These are phyloP conservation scores for Mortierella sp. DNA, from an alignment of 371 early-diverging fungal genomes.

Conservation along the genomic window DNA sequence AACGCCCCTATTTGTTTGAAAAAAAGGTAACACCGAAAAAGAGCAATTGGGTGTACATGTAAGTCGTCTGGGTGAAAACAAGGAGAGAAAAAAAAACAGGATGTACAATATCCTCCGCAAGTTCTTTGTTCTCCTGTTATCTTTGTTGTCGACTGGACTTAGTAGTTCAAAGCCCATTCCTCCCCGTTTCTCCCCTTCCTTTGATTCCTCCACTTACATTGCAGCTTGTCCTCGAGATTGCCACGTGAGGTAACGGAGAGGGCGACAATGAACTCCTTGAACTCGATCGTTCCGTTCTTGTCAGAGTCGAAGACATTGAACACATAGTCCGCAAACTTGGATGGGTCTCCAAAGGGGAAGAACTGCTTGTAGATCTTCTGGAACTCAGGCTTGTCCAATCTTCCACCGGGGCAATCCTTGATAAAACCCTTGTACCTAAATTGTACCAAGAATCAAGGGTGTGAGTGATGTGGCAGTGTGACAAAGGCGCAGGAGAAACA, in stretches of 20 bases:
- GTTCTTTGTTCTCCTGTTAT: too few relatives aligned
- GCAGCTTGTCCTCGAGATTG: conserved; percentile 87
- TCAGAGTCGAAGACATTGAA: conserved; percentile 93
- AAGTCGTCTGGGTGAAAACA: too few relatives aligned
- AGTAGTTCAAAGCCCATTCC: too few relatives aligned
- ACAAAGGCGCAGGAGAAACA: neutral
- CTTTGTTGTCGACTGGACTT: too few relatives aligned
- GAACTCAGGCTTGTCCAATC: conserved; percentile 87
- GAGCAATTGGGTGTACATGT: neutral
- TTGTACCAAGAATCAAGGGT: too few relatives aligned
- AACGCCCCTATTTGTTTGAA: conserved; percentile 61
- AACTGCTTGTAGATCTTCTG: conserved; percentile 96
- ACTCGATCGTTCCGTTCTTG: conserved; percentile 91
- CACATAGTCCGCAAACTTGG: conserved; percentile 92
- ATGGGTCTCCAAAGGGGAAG: conserved; percentile 97
- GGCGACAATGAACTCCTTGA: conserved; percentile 94
- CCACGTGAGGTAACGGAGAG: conserved; percentile 91
- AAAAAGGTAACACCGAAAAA: too few relatives aligned
- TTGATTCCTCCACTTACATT: conserved; percentile 66
- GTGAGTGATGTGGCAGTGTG: neutral
- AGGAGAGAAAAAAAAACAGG: too few relatives aligned
- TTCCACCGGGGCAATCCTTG: conserved; percentile 90
- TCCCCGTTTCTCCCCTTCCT: too few relatives aligned
- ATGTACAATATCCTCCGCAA: too few relatives aligned
- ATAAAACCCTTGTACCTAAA: conserved; percentile 93